These are phyloP conservation scores for Maudiozyma turicensis DNA, from an alignment of 805 yeast genomes.

Conservation along the genomic window DNA sequence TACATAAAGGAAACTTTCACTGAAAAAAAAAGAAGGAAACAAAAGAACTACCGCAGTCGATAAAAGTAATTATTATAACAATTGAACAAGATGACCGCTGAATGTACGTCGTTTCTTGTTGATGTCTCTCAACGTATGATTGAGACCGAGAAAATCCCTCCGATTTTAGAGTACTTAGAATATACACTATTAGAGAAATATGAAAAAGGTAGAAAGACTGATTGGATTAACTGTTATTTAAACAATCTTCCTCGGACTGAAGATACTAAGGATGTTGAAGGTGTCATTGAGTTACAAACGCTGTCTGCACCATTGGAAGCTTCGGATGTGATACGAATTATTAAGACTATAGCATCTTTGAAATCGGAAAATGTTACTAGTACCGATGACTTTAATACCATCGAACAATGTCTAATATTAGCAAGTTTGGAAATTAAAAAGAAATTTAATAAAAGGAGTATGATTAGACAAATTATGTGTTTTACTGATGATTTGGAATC, in stretches of 20 bases:
- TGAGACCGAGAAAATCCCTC: conserved; percentile 5
- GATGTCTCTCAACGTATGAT: conserved; percentile 20
- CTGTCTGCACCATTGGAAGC: conserved; percentile 3
- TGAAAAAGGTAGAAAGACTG: conserved; percentile 24
- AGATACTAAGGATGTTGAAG: conserved; percentile 15
- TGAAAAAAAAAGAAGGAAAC: no score
- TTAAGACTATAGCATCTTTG: conserved; percentile 6
- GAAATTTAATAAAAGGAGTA: conserved; percentile 15
- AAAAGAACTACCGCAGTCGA: no score
- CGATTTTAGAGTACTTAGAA: conserved; percentile 20
- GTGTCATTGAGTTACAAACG: conserved; percentile 12
- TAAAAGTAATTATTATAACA: neutral
- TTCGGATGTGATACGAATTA: conserved; percentile 3
- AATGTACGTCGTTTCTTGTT: conserved; percentile 21
- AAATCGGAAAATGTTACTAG: conserved; percentile 1
- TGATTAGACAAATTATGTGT: conserved; percentile 18
- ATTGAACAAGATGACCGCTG: conserved; percentile 8
- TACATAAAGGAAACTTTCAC: no score
- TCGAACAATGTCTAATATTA: conserved; percentile 18
- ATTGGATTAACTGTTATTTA: conserved; percentile 19
- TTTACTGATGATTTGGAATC: conserved; percentile 21
- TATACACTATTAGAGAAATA: conserved; percentile 20
- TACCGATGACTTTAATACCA: conserved; percentile 3
- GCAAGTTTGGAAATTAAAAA: conserved; percentile 19
- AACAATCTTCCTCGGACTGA: conserved; percentile 11